Conservation (phyloP, 768 basidiomycete species). For the Clitopilus hobsonii region DNA sequence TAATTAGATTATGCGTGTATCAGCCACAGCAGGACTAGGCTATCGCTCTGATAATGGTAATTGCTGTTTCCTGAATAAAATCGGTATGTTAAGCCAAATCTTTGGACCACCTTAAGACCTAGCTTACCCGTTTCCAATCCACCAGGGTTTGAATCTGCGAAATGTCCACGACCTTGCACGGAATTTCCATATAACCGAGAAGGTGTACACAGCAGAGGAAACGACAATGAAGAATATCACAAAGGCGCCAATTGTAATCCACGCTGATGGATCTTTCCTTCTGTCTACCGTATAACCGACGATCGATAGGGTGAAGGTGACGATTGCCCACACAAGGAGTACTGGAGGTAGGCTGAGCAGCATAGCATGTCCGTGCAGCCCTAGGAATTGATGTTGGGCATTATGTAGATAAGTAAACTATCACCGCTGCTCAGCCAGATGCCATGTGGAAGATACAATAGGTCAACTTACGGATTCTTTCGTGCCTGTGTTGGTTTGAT, state of each 20-base stretch:
- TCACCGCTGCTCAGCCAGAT: not conserved
- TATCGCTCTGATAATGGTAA: too few relatives aligned
- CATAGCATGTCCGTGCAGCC: slow-evolving; percentile 45
- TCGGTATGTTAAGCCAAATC: not conserved
- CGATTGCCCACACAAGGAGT: slow-evolving; percentile 51
- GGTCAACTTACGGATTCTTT: slow-evolving; percentile 33
- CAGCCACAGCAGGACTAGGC: too few relatives aligned
- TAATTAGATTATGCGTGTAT: too few relatives aligned
- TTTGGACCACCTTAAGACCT: not conserved
- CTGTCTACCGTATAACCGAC: slow-evolving; percentile 40
- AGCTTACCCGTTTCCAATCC: not conserved
- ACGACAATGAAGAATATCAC: slow-evolving; percentile 33
- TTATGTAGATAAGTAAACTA: slow-evolving; percentile 55
- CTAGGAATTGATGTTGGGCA: slow-evolving; percentile 37
- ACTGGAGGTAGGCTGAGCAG: slow-evolving; percentile 48
- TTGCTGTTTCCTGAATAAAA: too few relatives aligned
- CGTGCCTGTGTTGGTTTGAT: slow-evolving; percentile 41
- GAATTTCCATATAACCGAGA: slow-evolving; percentile 47
- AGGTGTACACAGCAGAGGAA: slow-evolving; percentile 37
- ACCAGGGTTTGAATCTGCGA: slow-evolving; percentile 9
- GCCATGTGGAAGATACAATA: not conserved
- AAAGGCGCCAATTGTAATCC: slow-evolving; percentile 36
- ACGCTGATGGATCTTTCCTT: slow-evolving; percentile 27
- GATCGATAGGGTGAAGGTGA: slow-evolving; percentile 41
- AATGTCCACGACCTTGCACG: slow-evolving; percentile 20